Conservation (phyloP, 306 rosid genomes). For the Amphicarpaea edgeworthii region DNA sequence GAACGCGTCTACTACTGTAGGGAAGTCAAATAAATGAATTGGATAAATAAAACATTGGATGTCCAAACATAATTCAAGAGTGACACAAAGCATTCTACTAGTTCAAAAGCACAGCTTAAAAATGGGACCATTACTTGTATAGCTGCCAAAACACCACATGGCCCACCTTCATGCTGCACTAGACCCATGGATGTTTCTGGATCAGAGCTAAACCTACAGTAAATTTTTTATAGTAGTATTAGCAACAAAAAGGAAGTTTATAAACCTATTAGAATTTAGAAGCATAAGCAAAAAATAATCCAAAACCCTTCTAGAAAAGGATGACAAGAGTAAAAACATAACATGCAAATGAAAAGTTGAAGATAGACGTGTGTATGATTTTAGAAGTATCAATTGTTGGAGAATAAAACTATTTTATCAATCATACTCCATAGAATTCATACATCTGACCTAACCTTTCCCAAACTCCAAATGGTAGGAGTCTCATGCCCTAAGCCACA, state of each 20-base stretch:
- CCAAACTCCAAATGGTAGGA: background rate
- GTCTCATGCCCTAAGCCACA: background rate
- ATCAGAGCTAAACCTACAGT: conserved; percentile 66
- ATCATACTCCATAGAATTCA: background rate
- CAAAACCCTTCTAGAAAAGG: conserved; percentile 1
- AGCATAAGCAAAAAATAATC: conserved; percentile 7
- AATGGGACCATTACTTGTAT: conserved; percentile 70
- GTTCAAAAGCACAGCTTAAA: conserved; percentile 42
- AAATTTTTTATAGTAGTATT: conserved; percentile 43
- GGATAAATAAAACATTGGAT: conserved; percentile 4
- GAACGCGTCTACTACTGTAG: background rate
- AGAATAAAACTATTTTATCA: background rate
- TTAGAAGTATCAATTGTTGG: background rate
- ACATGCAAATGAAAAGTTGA: conserved; percentile 11
- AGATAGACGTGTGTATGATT: background rate
- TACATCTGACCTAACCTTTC: background rate
- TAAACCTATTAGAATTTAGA: conserved; percentile 23
- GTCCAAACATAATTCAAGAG: background rate
- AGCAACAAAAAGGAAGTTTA: conserved; percentile 44
- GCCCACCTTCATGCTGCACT: conserved; percentile 94
- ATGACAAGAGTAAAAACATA: conserved; percentile 5
- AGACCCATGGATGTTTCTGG: conserved; percentile 81
- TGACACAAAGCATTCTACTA: conserved; percentile 39
- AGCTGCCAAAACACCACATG: conserved; percentile 88
- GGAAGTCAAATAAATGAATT: background rate